These are phyloP conservation scores for Knoxia roxburghii DNA, from an alignment of 257 asterid species.

Conservation along the genomic window DNA sequence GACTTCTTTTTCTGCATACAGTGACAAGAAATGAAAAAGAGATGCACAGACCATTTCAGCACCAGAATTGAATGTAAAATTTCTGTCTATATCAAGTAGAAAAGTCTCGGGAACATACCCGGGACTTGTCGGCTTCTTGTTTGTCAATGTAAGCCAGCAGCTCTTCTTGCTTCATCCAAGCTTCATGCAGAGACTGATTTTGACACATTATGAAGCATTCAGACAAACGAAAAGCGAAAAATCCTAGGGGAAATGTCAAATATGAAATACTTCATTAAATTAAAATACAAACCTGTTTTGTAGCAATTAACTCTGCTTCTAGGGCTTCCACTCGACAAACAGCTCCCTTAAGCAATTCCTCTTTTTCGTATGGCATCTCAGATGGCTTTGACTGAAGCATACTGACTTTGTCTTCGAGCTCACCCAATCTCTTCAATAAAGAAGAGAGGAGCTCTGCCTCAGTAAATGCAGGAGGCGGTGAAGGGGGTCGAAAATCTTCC, in stretches of 20 bases:
- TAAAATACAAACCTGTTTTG: conserved; percentile 69
- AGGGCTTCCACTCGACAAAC: conserved; percentile 96
- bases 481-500: conserved; percentile 79
- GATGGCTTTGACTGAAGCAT: conserved; percentile 83
- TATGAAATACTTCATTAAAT: too few relatives aligned
- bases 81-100: neutral
- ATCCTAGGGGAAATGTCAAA: too few relatives aligned
- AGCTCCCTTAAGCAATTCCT: conserved; percentile 89
- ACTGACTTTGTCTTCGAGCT: conserved; percentile 74
- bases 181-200: conserved; percentile 81
- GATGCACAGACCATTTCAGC: too few relatives aligned
- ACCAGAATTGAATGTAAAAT: neutral
- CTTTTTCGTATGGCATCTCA: conserved; percentile 93
- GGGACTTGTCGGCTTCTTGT: conserved; percentile 70
- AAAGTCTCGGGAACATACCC: conserved; percentile 37
- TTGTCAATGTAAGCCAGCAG: conserved; percentile 88
- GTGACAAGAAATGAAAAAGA: neutral
- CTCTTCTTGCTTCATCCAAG: conserved; percentile 95
- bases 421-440: conserved; percentile 76
- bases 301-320: conserved; percentile 93
- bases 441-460: conserved; percentile 77
- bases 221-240: neutral
- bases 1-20: conserved; percentile 66
- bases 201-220: neutral
- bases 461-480: conserved; percentile 67